These are phyloP conservation scores for Sanchytrium tribonematis DNA, from an alignment of 371 early-diverging fungal genomes.

Conservation along the genomic window DNA sequence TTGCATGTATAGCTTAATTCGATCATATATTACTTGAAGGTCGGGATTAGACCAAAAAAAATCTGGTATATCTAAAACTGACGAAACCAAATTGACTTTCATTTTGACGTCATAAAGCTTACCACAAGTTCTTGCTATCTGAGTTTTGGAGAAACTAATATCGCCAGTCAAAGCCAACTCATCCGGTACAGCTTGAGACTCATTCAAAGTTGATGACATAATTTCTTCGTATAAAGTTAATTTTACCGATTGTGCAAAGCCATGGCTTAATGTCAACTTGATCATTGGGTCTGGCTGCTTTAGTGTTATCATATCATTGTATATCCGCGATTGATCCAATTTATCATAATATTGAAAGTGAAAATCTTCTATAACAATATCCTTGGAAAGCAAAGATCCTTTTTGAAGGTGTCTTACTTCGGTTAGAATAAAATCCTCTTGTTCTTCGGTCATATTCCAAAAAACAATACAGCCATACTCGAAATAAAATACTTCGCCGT, in stretches of 20 bases:
- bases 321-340: constrained; percentile 19
- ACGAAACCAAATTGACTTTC: constrained; percentile 60
- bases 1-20: constrained; percentile 28
- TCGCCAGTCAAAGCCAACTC: background rate
- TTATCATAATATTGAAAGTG: constrained; percentile 49
- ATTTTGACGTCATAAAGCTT: constrained; percentile 15
- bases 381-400: constrained; percentile 20
- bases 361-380: constrained; percentile 69
- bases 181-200: background rate
- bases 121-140: background rate
- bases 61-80: constrained; percentile 55
- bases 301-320: constrained; percentile 41
- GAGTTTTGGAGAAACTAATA: background rate
- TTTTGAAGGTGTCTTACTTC: constrained; percentile 1
- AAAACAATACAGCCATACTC: background rate
- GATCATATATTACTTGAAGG: constrained; percentile 20
- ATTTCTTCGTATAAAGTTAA: constrained; percentile 49
- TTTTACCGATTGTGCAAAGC: constrained; percentile 60
- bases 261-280: constrained; percentile 54
- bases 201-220: constrained; percentile 10
- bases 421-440: background rate
- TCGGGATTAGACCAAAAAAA: constrained; percentile 61
- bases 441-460: background rate
- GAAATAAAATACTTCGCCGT: background rate
- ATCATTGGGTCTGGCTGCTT: constrained; percentile 21